Base-by-base conservation (phyloP, 2,329 filamentous ascomycete species). In the Pseudogymnoascus sp. region DNA sequence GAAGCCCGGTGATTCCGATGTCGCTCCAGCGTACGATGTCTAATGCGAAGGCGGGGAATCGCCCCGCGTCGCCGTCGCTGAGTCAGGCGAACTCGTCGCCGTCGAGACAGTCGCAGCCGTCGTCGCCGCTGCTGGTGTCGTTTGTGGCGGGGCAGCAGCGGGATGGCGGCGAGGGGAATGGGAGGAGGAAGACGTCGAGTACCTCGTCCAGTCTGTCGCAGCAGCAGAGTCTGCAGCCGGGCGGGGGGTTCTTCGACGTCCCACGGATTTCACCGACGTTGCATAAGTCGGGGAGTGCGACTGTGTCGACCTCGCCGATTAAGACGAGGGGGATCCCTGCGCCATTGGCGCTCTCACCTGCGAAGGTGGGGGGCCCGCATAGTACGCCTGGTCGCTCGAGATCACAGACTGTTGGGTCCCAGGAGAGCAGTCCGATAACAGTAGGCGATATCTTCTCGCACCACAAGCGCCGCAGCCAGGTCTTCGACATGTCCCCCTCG, bases 401-500 rank as follows among this genome's bases (percentile, higher is more conserved):
- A 63, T 98, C 95, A 28, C 85, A 96, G 70, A 99, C 95, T 0
- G 89, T 98, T 39, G 93, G 93, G 7, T 98, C 95, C 11, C 91
- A 96, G 75, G 95, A 98, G 71, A 91, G 90, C 28, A 96, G 95
- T 68, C 84, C 88, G 6, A 83, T 91, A 14, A 79, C 85, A 6
- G 81, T 88, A 1, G 86, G 89, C 63, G 84, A 90, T 64, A 77
- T 80, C 11, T 85, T 89, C 48, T 80, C 84, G 7, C 93, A 97
- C 72, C 87, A 93, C 71, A 97, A 97, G 75, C 88, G 95, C 41
- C 86, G 92, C 70, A 98, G 93, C 73, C 95, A 97, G 72, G 89
- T 97, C 2, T 92, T 98, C 70, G 93, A 98, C 74, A 90, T 97
- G 77, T 99, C 95, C 2, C 95, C 95, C 2, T 98, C 95, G 0